Evolutionary conservation across 345 rosid species (phyloP).

Genomic region (Corchorus capsularis): DNA sequence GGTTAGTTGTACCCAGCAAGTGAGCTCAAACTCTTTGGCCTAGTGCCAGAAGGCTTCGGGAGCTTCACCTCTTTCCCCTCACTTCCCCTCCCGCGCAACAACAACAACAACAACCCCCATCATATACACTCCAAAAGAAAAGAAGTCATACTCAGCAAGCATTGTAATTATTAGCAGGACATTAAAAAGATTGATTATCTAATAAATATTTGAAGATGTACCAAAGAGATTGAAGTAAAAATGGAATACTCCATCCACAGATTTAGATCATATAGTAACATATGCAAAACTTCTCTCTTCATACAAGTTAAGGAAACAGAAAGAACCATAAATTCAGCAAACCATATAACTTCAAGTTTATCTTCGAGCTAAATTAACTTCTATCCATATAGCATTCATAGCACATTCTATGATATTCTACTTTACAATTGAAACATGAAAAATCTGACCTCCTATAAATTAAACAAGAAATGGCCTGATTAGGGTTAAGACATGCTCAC

Average conservation of each 20-base stretch:
- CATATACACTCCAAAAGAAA: too few relatives aligned
- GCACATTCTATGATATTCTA: background rate
- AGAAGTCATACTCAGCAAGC: background rate
- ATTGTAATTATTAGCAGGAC: background rate
- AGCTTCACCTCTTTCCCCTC: too few relatives aligned
- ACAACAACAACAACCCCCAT: too few relatives aligned
- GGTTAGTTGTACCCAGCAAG: too few relatives aligned
- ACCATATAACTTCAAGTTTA: background rate
- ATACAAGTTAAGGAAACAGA: background rate
- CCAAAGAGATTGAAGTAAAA: background rate
- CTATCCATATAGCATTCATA: background rate
- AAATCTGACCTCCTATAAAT: background rate
- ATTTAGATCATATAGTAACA: background rate
- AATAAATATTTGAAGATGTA: background rate
- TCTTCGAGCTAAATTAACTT: background rate
- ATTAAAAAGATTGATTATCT: background rate
- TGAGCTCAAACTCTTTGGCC: too few relatives aligned
- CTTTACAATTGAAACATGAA: background rate
- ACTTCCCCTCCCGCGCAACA: too few relatives aligned
- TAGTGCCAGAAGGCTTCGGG: too few relatives aligned
- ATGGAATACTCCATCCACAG: background rate
- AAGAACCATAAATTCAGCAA: background rate
- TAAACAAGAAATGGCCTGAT: constrained; percentile 4
- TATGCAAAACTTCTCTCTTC: background rate
- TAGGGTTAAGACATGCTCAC: constrained; percentile 16